Base-by-base conservation (phyloP, 108 stramenopile species). In the Tribonema minus region DNA sequence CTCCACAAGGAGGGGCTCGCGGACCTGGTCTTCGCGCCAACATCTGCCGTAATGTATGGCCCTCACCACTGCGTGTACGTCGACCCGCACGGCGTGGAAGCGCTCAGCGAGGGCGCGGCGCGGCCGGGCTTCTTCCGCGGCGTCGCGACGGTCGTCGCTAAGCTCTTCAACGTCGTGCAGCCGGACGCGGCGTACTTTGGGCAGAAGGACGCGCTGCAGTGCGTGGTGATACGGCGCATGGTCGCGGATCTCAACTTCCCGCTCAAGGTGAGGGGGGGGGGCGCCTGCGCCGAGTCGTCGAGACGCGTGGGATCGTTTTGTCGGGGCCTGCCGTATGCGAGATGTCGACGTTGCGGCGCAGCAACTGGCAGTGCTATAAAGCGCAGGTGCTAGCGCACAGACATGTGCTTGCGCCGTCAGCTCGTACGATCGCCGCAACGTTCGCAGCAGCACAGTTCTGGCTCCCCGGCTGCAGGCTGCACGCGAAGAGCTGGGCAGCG, bases 171-270 rank as follows among this genome's bases (percentile, higher is more conserved):
- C 84, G 90, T 96, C 72, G 94, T 96, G 39, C 71, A 72, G 76
- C 84, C 84, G 12, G 60, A 62, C 63, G 25, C 34, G 36, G 93
- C 93, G 3, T 97, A 92, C 84, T 97, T 99, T 86, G 98, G 98
- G 20, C 96, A 96, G 80, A 99, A 99, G 84, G 98, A 99, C 86
- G 95, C 94, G 3, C 90, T 91, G 3, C 98, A 99, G 80, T 95
- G 94, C 80, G 86, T 90, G 46, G 74, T 96, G 20, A 90, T 99
- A 30, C 88, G 86, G 62, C 79, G 92, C 46, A n/a, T n/a, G n/a
- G n/a, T n/a, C n/a, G n/a, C n/a, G n/a, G n/a, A n/a, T n/a, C 85
- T 98, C 25, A 90, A 88, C 23, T 79, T 89, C 29, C 95, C 96
- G 81, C 88, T 98, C 68, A 84, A 94, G 75, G 30, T 87, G 5